Conservation (phyloP, 2,329 filamentous ascomycete genomes). For the Lomentospora prolificans region DNA sequence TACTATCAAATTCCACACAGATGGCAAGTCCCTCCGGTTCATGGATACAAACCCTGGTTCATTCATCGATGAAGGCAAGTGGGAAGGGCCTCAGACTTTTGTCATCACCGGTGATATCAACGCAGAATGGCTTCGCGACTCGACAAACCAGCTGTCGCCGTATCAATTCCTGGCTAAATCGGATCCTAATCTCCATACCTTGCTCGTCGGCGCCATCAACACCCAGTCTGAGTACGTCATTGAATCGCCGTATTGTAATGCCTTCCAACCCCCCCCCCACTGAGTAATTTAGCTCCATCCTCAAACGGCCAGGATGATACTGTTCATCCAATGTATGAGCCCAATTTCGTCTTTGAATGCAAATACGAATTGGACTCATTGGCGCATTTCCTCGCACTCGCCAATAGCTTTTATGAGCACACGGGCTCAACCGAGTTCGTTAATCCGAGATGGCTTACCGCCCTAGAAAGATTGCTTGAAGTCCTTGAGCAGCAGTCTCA, state of each 20-base stretch:
- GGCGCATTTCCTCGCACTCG: slow-evolving; percentile 78
- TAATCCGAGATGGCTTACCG: slow-evolving; percentile 66
- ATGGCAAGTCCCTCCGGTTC: slow-evolving; percentile 32
- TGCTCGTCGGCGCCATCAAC: slow-evolving; percentile 90
- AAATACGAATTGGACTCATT: slow-evolving; percentile 98
- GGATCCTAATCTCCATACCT: slow-evolving; percentile 63
- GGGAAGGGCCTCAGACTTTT: slow-evolving; percentile 83
- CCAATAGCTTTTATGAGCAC: slow-evolving; percentile 76
- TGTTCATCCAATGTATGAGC: slow-evolving; percentile 83
- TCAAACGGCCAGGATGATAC: slow-evolving; percentile 73
- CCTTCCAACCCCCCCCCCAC: slow-evolving; percentile 93
- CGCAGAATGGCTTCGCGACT: slow-evolving; percentile 86
- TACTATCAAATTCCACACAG: slow-evolving; percentile 77
- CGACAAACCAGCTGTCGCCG: slow-evolving; percentile 84
- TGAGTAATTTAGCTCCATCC: slow-evolving; percentile 61
- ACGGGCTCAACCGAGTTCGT: slow-evolving; percentile 72
- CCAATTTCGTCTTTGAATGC: slow-evolving; percentile 84
- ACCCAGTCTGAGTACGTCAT: slow-evolving; percentile 95
- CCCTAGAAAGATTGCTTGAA: slow-evolving; percentile 62
- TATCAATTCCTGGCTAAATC: slow-evolving; percentile 80
- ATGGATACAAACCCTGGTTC: slow-evolving; percentile 27
- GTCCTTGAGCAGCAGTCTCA: slow-evolving; percentile 71
- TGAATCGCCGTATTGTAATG: slow-evolving; percentile 92
- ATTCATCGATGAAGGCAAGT: slow-evolving; percentile 44
- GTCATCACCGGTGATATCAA: slow-evolving; percentile 91